phyloP scores from a whole-genome alignment of 2,329 filamentous ascomycete species.

The Fusarium fujikuroi region DNA sequence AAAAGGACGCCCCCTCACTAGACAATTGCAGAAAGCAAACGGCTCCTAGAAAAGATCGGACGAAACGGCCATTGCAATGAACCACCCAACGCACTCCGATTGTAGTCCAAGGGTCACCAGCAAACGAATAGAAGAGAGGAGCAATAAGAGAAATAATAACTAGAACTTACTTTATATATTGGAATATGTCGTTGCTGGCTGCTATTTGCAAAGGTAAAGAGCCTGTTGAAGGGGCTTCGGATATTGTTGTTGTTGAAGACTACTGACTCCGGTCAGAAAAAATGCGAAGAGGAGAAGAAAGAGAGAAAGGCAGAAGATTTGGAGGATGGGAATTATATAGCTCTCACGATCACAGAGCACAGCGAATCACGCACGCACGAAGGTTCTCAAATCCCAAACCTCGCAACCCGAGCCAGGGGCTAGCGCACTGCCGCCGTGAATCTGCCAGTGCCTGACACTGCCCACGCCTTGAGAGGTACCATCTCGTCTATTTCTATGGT shows the following conservation, averaged over 20 bases:
- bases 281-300: not conserved
- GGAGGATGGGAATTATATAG: not conserved
- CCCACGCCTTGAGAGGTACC: not conserved
- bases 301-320: not conserved
- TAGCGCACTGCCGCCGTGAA: not conserved
- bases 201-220: not conserved
- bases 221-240: not conserved
- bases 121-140: not conserved
- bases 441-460: not conserved
- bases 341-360: not conserved
- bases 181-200: not conserved
- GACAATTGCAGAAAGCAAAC: not conserved
- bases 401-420: not conserved
- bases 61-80: not conserved
- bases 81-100: not conserved
- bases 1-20: not conserved
- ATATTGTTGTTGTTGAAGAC: not conserved
- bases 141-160: not conserved
- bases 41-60: not conserved
- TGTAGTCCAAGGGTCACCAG: not conserved
- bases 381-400: not conserved
- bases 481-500: conserved; percentile 42
- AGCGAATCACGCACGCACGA: not conserved
- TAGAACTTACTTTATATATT: not conserved
- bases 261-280: not conserved